Base-by-base conservation (phyloP, 2,329 filamentous ascomycete genomes). In the Sclerotinia spermophila region DNA sequence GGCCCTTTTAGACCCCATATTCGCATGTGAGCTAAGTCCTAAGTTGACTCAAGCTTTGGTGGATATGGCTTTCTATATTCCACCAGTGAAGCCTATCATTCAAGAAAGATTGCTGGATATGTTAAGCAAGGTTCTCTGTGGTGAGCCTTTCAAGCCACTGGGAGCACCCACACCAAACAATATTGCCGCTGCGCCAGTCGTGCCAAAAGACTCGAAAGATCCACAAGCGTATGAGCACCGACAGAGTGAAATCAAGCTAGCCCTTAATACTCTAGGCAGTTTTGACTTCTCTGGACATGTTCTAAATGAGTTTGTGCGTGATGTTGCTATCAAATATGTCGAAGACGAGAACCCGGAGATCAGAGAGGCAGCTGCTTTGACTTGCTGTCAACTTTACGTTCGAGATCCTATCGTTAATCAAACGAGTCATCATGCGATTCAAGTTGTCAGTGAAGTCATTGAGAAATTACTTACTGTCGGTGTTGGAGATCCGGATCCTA, bases 31-130 rank as follows among this genome's bases (percentile, higher is more conserved):
- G 64, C 85, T 99, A 67, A 97, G 94, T 51, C 92, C 95, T 70
- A 96, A 96, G 75, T 86, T 99, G 35, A 97, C 95, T 0, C 94
- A 98, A 79, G 96, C 96, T 3, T 84, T 99, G 68, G 94, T 98
- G 33, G 96, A 99, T 78, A 97, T 99, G 92, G 96, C 96, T 40
- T 97, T 98, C 79, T 98, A 99, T 79, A 97, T 99, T 61, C 96
- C 95, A 0, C 94, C 96, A 0, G 93, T 97, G 71, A 96, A 97
- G 79, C 87, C 92, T 2, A 94, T 89, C 10, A 98, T 99, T 55
- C 96, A 99, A 79, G 95, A 97, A 78, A 90, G 96, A 76, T 84
- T 99, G 35, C 86, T 99, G 19, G 94, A 99, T 78, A 94, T 99
- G 87, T 86, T 99, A 53, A 98, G 96, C 80, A 89, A 95, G 74